Conservation (phyloP, 176 grass and related monocot genomes). For the Bolboschoenus planiculmis region DNA sequence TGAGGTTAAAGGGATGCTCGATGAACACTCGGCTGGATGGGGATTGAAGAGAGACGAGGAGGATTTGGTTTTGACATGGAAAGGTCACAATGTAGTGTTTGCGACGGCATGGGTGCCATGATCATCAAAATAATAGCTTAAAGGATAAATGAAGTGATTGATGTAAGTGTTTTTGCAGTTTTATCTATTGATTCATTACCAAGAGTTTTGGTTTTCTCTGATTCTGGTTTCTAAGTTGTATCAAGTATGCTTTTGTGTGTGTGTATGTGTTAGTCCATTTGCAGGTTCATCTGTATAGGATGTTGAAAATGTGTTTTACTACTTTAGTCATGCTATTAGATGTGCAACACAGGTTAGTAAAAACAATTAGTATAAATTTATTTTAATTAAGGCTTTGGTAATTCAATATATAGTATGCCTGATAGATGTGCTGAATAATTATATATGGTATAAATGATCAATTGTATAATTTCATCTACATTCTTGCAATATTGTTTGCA, state of each 20-base stretch:
- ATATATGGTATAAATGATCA: not conserved
- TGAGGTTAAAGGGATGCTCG: slow-evolving; percentile 84
- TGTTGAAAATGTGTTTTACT: not conserved
- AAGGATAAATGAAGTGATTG: not conserved
- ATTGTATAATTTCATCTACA: not conserved
- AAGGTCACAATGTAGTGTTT: slow-evolving; percentile 95
- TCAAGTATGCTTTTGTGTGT: not conserved
- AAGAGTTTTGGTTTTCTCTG: not conserved
- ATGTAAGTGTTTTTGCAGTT: slow-evolving; percentile 13
- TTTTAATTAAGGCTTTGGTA: not conserved
- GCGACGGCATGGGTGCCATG: slow-evolving; percentile 71
- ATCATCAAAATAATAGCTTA: not conserved
- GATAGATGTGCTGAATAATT: not conserved
- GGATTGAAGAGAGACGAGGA: slow-evolving; percentile 94
- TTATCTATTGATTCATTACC: slow-evolving; percentile 3
- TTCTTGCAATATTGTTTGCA: not conserved
- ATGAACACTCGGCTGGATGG: slow-evolving; percentile 95
- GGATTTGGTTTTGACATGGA: slow-evolving; percentile 93
- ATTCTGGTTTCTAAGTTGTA: slow-evolving; percentile 7
- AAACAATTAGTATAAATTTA: not conserved
- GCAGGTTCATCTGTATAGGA: not conserved
- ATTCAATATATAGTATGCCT: not conserved
- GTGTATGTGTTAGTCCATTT: not conserved
- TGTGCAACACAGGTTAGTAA: not conserved
- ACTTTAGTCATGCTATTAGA: not conserved